phyloP scores from a whole-genome alignment of 208 protist species.

The Crithidia thermophila region DNA sequence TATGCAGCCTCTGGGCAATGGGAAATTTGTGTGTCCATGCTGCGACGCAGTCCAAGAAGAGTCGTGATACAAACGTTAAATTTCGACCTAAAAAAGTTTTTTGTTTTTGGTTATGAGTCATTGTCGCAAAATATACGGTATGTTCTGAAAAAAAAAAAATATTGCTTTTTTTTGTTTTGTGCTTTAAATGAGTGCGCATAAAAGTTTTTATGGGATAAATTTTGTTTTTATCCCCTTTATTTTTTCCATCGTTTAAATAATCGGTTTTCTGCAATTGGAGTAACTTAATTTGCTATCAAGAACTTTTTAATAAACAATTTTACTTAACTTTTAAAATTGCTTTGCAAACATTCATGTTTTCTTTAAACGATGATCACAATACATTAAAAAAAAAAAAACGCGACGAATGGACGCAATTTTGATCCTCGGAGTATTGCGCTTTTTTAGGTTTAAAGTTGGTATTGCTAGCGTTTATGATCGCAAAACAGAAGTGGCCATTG shows the following conservation, averaged over 20 bases:
- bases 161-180: not conserved
- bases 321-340: no score
- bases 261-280: no score
- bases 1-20: slow-evolving; percentile 22
- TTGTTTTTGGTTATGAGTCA: not conserved
- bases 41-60: slow-evolving; percentile 24
- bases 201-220: no score
- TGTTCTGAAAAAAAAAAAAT: no score
- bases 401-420: no score
- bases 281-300: no score
- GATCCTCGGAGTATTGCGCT: not conserved
- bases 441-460: not conserved
- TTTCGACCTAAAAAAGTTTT: not conserved
- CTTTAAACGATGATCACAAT: not conserved
- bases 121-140: no score
- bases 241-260: slow-evolving; percentile 13
- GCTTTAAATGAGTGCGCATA: no score
- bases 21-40: slow-evolving; percentile 30
- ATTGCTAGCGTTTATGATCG: no score
- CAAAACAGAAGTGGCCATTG: no score
- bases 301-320: no score
- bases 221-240: slow-evolving; percentile 4
- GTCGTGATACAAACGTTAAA: not conserved
- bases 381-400: not conserved
- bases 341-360: no score